Base-by-base conservation (phyloP, 345 rosid species). In the Acer campestre region DNA sequence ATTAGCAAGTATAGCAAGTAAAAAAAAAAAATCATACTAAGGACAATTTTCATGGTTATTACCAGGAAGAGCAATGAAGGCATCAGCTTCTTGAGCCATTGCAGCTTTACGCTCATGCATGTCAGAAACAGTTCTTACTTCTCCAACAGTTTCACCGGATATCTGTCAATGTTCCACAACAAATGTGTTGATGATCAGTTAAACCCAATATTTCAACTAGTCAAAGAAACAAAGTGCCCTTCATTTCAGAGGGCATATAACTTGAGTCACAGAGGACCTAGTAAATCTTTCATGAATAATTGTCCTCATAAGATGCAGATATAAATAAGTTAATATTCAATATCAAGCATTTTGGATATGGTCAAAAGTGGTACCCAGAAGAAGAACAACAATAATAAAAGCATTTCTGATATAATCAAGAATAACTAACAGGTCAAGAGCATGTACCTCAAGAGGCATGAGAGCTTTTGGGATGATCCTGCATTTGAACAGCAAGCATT, bases 101-200 rank as follows among this genome's bases (percentile, higher is more conserved):
- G 83, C 90, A 85, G 99, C 98, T 80, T 95, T 95, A 7, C 99
- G 86, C 81, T 95, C 98, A 53, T 95, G 99, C 99, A 95, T 95
- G 83, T 95, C 98, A 69, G 83, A 73, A 80, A 95, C 98, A 10
- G 83, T 78, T 86, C 90, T 92, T 68, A 93, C 93, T 77, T 95
- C 95, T 80, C 98, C 98, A 63, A 95, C 90, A 18, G 92, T 83
- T 83, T 88, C 83, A 74, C 98, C 98, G 68, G 98, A 95, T 88
- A 95, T 95, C 98, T 93, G 77, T 74, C 73, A 72, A 71, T 22
- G 20, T 53, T 69, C 49, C 69, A 2, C 72, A 55, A 65, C 14
- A 35, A 56, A 80, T 67, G 70, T 55, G 76, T 49, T 2, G 66
- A 56, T 55, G 78, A 74, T 42, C 22, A 82, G 67, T 11, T 61